Evolutionary conservation across 2,329 filamentous ascomycete species (phyloP).

Genomic region (Gyromitra esculenta): DNA sequence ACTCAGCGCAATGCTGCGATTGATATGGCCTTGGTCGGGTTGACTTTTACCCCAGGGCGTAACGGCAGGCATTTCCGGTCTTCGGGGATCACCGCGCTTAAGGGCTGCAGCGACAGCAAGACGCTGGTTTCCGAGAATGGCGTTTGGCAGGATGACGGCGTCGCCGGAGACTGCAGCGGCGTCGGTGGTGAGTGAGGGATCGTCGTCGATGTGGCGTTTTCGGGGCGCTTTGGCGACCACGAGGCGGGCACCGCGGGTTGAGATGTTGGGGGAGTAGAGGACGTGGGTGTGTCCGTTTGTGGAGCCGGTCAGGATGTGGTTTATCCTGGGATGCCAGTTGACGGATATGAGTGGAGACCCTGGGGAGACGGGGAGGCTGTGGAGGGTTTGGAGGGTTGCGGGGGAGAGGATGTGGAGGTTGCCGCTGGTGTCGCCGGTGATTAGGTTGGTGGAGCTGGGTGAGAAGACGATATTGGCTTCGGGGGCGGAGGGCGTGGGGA

Average conservation of each 20-base stretch:
- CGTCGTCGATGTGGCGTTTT: conserved; percentile 93
- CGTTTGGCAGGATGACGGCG: conserved; percentile 76
- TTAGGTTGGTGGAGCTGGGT: conserved; percentile 81
- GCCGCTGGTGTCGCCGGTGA: conserved; percentile 87
- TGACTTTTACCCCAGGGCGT: conserved; percentile 92
- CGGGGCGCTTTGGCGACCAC: conserved; percentile 95
- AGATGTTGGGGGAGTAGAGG: conserved; percentile 88
- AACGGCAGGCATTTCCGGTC: conserved; percentile 80
- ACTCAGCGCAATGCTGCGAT: conserved; percentile 86
- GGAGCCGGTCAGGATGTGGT: conserved; percentile 94
- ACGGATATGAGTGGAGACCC: conserved; percentile 83
- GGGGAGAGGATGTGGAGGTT: conserved; percentile 93
- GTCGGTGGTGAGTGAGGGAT: conserved; percentile 71
- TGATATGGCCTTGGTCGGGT: conserved; percentile 88
- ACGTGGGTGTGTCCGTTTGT: conserved; percentile 89
- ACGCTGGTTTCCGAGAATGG: conserved; percentile 62
- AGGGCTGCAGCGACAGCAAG: conserved; percentile 6
- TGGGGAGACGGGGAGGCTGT: conserved; percentile 87
- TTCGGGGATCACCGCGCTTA: conserved; percentile 26
- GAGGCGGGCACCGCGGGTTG: conserved; percentile 80
- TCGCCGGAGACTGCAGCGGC: conserved; percentile 84
- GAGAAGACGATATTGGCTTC: conserved; percentile 91
- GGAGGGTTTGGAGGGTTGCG: conserved; percentile 84
- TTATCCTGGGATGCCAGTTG: conserved; percentile 91
- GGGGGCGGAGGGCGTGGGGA: conserved; percentile 82